phyloP scores from a whole-genome alignment of 2,329 filamentous ascomycete genomes.

The Annulohypoxylon truncatum region DNA sequence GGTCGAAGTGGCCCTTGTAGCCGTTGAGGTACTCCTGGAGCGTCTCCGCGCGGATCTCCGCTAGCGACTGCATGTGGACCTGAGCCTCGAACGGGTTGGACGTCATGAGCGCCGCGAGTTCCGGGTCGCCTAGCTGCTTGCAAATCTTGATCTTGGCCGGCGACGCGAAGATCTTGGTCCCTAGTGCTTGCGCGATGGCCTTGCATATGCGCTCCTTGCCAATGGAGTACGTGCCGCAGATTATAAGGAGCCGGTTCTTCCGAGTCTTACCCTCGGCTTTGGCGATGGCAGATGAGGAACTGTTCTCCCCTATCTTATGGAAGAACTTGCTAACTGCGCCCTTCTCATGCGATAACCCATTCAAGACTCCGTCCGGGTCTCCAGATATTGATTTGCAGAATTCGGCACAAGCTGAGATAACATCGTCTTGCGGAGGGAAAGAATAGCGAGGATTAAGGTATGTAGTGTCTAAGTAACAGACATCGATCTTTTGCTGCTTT shows the following conservation, averaged over 20 bases:
- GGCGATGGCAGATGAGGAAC: constrained; percentile 22
- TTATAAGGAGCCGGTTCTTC: constrained; percentile 80
- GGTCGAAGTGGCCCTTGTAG: constrained; percentile 83
- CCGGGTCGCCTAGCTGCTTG: constrained; percentile 84
- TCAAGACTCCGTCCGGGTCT: constrained; percentile 65
- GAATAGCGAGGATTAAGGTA: constrained; percentile 96
- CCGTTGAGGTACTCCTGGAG: constrained; percentile 87
- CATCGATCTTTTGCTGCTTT: constrained; percentile 87
- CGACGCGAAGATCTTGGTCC: constrained; percentile 89
- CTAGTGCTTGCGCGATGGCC: constrained; percentile 86
- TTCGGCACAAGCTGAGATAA: constrained; percentile 87
- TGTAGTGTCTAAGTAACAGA: constrained; percentile 97
- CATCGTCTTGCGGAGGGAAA: constrained; percentile 88
- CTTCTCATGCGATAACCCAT: constrained; percentile 56
- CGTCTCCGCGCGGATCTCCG: constrained; percentile 92
- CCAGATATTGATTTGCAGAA: constrained; percentile 84
- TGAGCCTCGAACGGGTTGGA: constrained; percentile 84
- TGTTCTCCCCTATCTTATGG: constrained; percentile 50
- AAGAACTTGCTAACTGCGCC: constrained; percentile 67
- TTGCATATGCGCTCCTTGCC: constrained; percentile 97
- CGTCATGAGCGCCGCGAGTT: constrained; percentile 82
- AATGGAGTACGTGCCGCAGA: constrained; percentile 97
- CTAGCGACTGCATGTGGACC: constrained; percentile 97
- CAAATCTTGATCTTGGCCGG: constrained; percentile 86
- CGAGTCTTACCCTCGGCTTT: constrained; percentile 50